A percentile compares a stretch with the other conserved stretches of the same genome.
Conservation (phyloP, 2,329 filamentous ascomycete species). For the Fusarium temperatum region DNA sequence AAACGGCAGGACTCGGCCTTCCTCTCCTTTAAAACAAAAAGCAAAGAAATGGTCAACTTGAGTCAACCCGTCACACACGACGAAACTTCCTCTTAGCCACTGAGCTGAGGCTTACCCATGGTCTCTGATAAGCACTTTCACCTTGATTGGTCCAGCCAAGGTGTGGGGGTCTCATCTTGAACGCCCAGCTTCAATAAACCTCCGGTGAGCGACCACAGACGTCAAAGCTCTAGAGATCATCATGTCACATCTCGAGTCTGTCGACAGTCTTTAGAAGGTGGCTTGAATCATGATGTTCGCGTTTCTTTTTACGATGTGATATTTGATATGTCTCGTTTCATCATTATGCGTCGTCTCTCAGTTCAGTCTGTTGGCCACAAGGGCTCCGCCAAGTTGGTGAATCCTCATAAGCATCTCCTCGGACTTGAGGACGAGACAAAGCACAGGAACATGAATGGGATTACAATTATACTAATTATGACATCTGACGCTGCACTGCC, state of each 20-base stretch:
- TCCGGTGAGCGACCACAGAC: not conserved
- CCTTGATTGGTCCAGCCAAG: conserved; percentile 35
- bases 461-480: not conserved
- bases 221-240: conserved; percentile 4
- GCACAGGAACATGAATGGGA: not conserved
- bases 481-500: not conserved
- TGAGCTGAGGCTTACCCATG: not conserved
- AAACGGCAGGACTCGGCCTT: not conserved
- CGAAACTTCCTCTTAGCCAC: conserved; percentile 11
- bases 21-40: conserved; percentile 2
- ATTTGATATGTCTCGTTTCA: conserved; percentile 11
- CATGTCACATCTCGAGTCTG: not conserved
- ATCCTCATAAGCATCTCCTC: not conserved
- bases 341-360: not conserved
- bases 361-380: not conserved
- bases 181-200: conserved; percentile 22
- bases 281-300: not conserved
- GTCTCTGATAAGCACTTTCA: conserved; percentile 40
- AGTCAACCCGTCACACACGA: conserved; percentile 15
- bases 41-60: conserved; percentile 10
- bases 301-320: not conserved
- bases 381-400: not conserved
- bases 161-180: conserved; percentile 32
- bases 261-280: not conserved
- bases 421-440: not conserved